Evolutionary conservation across 257 asterid genomes (phyloP).

Genomic region (Solanum okadae): DNA sequence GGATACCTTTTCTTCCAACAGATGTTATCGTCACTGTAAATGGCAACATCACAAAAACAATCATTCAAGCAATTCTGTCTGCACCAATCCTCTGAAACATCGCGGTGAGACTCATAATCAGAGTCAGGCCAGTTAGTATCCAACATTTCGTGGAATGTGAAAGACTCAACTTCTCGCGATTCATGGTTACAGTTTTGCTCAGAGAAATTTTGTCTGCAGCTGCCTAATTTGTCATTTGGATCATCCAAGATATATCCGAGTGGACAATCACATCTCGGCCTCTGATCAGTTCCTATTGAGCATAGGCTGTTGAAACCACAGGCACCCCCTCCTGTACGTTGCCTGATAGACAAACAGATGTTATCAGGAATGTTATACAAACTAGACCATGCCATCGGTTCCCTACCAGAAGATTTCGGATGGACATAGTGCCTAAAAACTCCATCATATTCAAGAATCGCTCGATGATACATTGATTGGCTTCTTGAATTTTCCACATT

Average conservation of each 20-base stretch:
- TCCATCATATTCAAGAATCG: slow-evolving; percentile 39
- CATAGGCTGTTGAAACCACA: slow-evolving; percentile 62
- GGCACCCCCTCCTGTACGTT: slow-evolving; percentile 37
- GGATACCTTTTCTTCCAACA: slow-evolving; percentile 76
- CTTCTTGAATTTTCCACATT: slow-evolving; percentile 5
- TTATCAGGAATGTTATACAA: slow-evolving; percentile 18
- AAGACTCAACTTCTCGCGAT: background rate
- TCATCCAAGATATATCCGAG: slow-evolving; percentile 21
- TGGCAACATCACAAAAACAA: slow-evolving; percentile 42
- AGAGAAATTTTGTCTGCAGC: slow-evolving; percentile 27
- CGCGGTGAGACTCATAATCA: slow-evolving; percentile 18
- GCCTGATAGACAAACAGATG: slow-evolving; percentile 6
- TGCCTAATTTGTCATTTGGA: slow-evolving; percentile 23
- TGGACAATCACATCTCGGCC: slow-evolving; percentile 45
- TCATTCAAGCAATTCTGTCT: slow-evolving; percentile 33
- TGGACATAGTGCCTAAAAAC: slow-evolving; percentile 26
- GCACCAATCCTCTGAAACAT: slow-evolving; percentile 16
- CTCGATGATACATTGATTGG: slow-evolving; percentile 22
- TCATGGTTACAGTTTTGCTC: slow-evolving; percentile 17
- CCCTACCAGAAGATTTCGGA: slow-evolving; percentile 15
- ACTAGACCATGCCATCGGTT: slow-evolving; percentile 18
- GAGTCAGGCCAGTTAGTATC: slow-evolving; percentile 4
- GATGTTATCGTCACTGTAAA: background rate
- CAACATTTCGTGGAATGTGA: background rate
- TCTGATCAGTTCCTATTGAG: slow-evolving; percentile 1